Percentiles rank a stretch among this genome's conserved stretches.
These are phyloP conservation scores for Aspergillus nomiae DNA, from an alignment of 2,329 filamentous ascomycete species.

Conservation along the genomic window DNA sequence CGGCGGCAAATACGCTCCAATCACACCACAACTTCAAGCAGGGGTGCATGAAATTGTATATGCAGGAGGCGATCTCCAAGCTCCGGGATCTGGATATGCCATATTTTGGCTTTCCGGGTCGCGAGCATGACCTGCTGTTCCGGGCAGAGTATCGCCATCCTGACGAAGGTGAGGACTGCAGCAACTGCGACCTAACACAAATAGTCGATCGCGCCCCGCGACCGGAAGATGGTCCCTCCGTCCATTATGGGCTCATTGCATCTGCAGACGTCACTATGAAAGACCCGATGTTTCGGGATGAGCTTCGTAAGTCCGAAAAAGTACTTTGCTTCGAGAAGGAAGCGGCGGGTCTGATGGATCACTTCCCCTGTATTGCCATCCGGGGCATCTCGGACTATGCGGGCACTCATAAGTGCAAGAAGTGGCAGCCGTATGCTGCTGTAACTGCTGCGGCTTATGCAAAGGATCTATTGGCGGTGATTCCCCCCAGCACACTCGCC, in stretches of 20 bases:
- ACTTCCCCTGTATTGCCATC: background rate
- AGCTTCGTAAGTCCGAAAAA: background rate
- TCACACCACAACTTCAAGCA: background rate
- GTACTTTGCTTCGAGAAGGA: conserved; percentile 6
- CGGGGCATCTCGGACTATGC: conserved; percentile 6
- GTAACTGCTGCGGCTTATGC: background rate
- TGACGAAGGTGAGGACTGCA: background rate
- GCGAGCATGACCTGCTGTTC: conserved; percentile 2
- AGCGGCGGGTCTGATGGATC: conserved; percentile 1
- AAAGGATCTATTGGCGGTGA: conserved; percentile 1
- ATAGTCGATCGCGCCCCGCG: background rate
- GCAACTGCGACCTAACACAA: background rate
- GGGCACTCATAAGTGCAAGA: conserved; percentile 1
- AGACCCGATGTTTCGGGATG: background rate
- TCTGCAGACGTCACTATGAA: conserved; percentile 1
- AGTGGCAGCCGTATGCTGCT: conserved; percentile 4
- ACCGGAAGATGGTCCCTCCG: background rate
- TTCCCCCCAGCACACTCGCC: background rate
- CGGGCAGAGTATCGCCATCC: background rate
- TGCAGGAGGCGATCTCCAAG: background rate
- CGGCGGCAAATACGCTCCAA: background rate
- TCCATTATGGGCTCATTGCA: conserved; percentile 5
- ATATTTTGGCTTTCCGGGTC: background rate
- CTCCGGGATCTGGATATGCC: background rate
- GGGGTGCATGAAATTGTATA: background rate